Percentiles rank a stretch among this genome's conserved stretches.
phyloP scores from a whole-genome alignment of 805 yeast genomes.

The Pichia deserticola region DNA sequence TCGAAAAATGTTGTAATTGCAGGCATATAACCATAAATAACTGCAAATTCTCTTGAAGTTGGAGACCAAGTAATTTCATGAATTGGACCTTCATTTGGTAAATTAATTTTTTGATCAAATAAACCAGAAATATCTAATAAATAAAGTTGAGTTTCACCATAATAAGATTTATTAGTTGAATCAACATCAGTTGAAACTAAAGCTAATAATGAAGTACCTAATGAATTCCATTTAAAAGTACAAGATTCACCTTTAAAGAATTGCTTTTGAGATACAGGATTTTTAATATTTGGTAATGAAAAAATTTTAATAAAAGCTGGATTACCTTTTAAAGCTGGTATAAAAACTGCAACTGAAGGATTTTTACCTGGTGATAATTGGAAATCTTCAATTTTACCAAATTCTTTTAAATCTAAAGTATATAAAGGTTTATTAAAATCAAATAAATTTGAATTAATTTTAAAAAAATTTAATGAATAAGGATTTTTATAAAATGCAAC shows the following conservation, averaged over 20 bases:
- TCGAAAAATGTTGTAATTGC: conserved; percentile 92
- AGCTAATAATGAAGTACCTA: conserved; percentile 91
- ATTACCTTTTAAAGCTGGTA: conserved; percentile 78
- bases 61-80: conserved; percentile 98
- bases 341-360: conserved; percentile 84
- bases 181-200: conserved; percentile 95
- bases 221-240: conserved; percentile 83
- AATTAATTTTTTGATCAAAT: conserved; percentile 78
- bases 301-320: conserved; percentile 87
- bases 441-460: conserved; percentile 29
- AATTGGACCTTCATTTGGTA: conserved; percentile 92
- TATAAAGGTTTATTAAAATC: conserved; percentile 47
- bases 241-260: conserved; percentile 96
- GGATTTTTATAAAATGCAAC: conserved; percentile 47
- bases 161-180: conserved; percentile 85
- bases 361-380: conserved; percentile 80
- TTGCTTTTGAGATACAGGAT: conserved; percentile 77
- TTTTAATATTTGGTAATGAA: conserved; percentile 65
- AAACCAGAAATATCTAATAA: conserved; percentile 87
- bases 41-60: conserved; percentile 93
- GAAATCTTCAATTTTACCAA: conserved; percentile 41
- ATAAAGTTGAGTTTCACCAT: conserved; percentile 92
- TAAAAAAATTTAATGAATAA: conserved; percentile 64
- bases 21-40: conserved; percentile 96
- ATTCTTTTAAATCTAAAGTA: conserved; percentile 49